phyloP scores from a whole-genome alignment of 164 flowering plant species.

The Nymphaea thermarum region DNA sequence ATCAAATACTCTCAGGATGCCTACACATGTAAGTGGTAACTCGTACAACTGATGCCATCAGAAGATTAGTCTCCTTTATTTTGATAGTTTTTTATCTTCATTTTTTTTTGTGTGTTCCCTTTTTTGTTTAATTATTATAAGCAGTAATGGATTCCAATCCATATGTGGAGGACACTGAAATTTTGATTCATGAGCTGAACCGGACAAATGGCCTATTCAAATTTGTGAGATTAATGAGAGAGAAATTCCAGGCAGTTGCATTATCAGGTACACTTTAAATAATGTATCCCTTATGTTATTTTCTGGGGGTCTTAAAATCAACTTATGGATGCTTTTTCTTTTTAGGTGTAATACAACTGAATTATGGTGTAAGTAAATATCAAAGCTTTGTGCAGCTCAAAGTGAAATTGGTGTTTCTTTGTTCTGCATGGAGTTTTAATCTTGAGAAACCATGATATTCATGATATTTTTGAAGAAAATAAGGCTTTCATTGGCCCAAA shows the following conservation, averaged over 20 bases:
- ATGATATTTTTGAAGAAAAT: too few relatives aligned
- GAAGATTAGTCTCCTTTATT: not conserved
- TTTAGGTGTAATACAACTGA: not conserved
- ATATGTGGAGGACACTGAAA: slow-evolving; percentile 33
- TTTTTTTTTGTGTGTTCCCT: not conserved
- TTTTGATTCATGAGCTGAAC: slow-evolving; percentile 61
- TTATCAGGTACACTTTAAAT: slow-evolving; percentile 32
- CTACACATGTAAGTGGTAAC: slow-evolving; percentile 55
- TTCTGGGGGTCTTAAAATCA: not conserved
- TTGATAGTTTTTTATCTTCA: not conserved
- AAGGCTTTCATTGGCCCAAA: too few relatives aligned
- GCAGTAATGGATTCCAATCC: slow-evolving; percentile 75
- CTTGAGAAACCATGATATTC: not conserved
- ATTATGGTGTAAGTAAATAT: not conserved
- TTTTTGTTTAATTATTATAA: not conserved
- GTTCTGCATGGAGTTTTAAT: not conserved
- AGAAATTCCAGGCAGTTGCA: slow-evolving; percentile 53
- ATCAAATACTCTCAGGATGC: slow-evolving; percentile 51
- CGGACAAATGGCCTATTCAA: slow-evolving; percentile 70
- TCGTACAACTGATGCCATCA: not conserved
- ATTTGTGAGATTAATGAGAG: slow-evolving; percentile 82
- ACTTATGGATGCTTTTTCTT: too few relatives aligned
- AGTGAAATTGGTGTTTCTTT: not conserved
- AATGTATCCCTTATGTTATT: not conserved
- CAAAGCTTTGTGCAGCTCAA: not conserved